These are phyloP conservation scores for Madurella mycetomatis DNA, from an alignment of 2,329 filamentous ascomycete genomes.

Conservation along the genomic window DNA sequence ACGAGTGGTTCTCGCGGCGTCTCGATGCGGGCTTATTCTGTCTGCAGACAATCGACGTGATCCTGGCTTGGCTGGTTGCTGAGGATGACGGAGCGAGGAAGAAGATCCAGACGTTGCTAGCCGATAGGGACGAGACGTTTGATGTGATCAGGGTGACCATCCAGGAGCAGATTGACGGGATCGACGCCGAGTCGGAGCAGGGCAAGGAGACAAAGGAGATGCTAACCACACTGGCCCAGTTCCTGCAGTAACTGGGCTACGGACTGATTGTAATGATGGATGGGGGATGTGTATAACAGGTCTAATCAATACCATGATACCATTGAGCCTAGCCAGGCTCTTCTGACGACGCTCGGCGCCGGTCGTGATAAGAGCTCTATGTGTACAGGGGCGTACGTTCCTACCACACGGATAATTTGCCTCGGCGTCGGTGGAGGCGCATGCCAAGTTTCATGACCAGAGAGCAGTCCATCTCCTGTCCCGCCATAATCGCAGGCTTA, in stretches of 20 bases:
- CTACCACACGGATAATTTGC: too few species aligned
- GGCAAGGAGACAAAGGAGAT: conserved; percentile 55
- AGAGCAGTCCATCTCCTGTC: background rate
- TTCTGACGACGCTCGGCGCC: background rate
- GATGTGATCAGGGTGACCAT: conserved; percentile 62
- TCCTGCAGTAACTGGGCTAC: conserved; percentile 34
- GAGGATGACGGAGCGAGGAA: conserved; percentile 74
- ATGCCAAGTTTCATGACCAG: background rate
- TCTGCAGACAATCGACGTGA: conserved; percentile 76
- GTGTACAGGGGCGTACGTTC: too few species aligned
- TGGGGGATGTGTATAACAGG: conserved; percentile 6
- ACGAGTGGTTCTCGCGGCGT: conserved; percentile 69
- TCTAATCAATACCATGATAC: conserved; percentile 20
- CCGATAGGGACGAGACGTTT: conserved; percentile 63
- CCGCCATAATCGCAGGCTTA: too few species aligned
- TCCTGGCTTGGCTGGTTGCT: conserved; percentile 85
- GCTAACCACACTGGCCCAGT: conserved; percentile 49
- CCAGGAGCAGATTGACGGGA: conserved; percentile 51
- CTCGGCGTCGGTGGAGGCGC: background rate
- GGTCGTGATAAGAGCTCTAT: background rate
- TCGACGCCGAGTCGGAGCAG: conserved; percentile 49
- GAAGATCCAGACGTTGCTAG: conserved; percentile 60
- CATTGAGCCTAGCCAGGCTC: conserved; percentile 7
- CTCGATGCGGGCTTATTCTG: conserved; percentile 82
- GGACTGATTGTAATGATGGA: background rate